Conservation (phyloP, 345 rosid species). For the Firmiana major region DNA sequence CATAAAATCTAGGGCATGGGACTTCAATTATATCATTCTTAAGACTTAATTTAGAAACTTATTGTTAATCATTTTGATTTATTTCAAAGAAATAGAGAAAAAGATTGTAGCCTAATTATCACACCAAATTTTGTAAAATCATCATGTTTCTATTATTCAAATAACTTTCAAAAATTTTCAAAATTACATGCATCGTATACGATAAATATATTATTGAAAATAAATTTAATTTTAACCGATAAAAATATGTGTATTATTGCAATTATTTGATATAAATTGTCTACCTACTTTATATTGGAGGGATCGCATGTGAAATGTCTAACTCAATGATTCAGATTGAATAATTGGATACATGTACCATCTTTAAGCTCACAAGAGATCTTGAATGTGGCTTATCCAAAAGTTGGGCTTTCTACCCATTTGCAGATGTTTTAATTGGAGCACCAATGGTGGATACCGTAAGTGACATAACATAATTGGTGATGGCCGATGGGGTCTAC, state of each 20-base stretch:
- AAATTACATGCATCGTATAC: neutral
- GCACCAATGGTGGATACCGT: neutral
- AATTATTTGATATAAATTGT: neutral
- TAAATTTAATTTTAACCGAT: neutral
- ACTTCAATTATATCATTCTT: neutral
- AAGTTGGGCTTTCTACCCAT: neutral
- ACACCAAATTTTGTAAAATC: neutral
- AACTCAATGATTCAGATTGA: neutral
- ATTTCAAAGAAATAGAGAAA: neutral
- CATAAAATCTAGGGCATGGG: slow-evolving; percentile 1
- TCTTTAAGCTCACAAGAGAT: neutral
- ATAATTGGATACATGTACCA: neutral
- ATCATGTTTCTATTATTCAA: slow-evolving; percentile 12
- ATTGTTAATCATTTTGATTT: slow-evolving; percentile 5
- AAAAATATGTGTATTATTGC: neutral
- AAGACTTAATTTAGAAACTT: neutral
- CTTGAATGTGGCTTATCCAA: neutral
- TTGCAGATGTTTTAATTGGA: neutral
- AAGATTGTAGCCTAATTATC: neutral
- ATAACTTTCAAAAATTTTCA: neutral
- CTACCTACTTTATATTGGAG: neutral
- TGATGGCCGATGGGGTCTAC: slow-evolving; percentile 1
- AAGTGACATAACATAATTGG: slow-evolving; percentile 8
- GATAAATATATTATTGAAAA: neutral
- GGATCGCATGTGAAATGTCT: neutral